Percentiles rank a stretch among this genome's conserved stretches.
Conservation (phyloP, 441 rosid genomes). For the Capsella rubella region DNA sequence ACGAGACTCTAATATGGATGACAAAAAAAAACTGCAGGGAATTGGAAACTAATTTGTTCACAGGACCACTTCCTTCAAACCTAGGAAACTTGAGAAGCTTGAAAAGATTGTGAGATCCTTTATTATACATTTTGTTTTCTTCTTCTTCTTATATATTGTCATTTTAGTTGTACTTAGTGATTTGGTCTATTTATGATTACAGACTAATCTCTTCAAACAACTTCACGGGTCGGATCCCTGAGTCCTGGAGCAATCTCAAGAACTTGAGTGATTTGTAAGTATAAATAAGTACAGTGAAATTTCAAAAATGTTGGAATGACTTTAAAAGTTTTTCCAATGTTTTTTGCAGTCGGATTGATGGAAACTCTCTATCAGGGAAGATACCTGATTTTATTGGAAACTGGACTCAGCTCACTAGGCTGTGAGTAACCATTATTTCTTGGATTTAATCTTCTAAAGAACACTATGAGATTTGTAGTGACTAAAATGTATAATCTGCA, state of each 20-base stretch:
- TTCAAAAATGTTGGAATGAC: neutral
- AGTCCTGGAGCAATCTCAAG: slow-evolving; percentile 61
- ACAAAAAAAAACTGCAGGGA: slow-evolving; percentile 45
- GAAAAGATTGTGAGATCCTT: slow-evolving; percentile 57
- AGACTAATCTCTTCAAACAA: slow-evolving; percentile 72
- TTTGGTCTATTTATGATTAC: slow-evolving; percentile 19
- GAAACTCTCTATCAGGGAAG: slow-evolving; percentile 70
- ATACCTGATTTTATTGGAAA: slow-evolving; percentile 83
- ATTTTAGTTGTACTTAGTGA: slow-evolving; percentile 3
- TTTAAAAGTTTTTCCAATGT: neutral
- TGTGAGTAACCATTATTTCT: slow-evolving; percentile 49
- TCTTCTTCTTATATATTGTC: neutral
- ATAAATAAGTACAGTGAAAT: neutral
- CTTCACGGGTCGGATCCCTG: slow-evolving; percentile 70
- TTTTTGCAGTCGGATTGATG: slow-evolving; percentile 78
- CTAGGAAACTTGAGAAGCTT: slow-evolving; percentile 67
- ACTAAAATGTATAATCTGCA: slow-evolving; percentile 23
- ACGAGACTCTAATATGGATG: neutral
- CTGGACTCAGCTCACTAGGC: slow-evolving; percentile 61
- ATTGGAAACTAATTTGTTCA: slow-evolving; percentile 67
- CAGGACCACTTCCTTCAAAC: slow-evolving; percentile 63
- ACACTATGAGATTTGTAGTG: neutral
- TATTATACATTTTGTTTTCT: neutral
- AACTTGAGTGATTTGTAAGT: slow-evolving; percentile 80
- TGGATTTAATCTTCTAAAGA: too few species aligned